Base-by-base conservation (phyloP, 495 filamentous ascomycete species). In the Pyrenula aspistea region DNA sequence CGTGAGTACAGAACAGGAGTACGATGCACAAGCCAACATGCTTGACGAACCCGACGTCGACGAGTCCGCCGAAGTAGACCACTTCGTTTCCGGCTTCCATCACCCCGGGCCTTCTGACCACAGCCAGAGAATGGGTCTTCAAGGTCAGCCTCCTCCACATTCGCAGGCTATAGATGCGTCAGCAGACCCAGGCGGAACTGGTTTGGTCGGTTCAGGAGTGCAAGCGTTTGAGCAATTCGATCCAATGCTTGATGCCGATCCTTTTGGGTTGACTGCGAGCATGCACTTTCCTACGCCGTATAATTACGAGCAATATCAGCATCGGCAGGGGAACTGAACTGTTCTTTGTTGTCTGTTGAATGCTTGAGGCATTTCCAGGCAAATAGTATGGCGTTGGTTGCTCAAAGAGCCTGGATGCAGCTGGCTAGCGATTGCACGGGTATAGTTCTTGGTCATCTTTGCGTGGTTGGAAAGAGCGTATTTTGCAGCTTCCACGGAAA, bases 221-320 rank as follows among this genome's bases (percentile, higher is more conserved):
- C 79, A 83, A 56, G 71, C 89, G 12, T 79, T 94, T 62, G 89
- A 91, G 62, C 80, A 83, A n/a, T 86, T 81, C 64, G 85, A 89
- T 65, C 85, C 88, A 10, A 85, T 87, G 71, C 77, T 93, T 47
- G 90, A 95, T 67, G 85, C 88, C 58, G 91, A 95, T 71, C 89
- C 91, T 10, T 96, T 95, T 63, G 91, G 90, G 19, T 73, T 95
- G 49, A 89, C 85, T 55, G 89, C 90, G 21, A 93, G 88, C 71
- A 94, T 96, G 91, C 87, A 91, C 61, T 96, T 94, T 63, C 90
- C 90, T 21, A 91, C 87, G 2, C 87, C 89, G 48, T 95, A 91
- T 73, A 87, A 84, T 55, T 91, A 89, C 66, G 87, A 91, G 55
- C 73, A 75, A 56, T 70, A 67, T 54, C 66, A 70, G 61, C 56